Evolutionary conservation across 106 monocot genomes (phyloP).

Genomic region (Acorus gramineus): DNA sequence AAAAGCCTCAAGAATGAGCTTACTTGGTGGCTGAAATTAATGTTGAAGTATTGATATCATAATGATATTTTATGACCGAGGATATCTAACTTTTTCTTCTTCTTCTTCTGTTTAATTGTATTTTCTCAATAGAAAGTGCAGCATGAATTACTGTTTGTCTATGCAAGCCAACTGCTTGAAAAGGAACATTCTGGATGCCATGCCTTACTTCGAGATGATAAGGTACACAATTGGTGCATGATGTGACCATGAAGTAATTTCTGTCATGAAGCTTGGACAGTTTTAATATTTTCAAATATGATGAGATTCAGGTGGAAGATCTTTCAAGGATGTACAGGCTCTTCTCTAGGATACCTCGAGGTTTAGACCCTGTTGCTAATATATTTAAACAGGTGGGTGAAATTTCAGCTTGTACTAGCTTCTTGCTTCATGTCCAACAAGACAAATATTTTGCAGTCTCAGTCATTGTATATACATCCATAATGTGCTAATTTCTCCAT

Average conservation of each 20-base stretch:
- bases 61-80: too few species aligned
- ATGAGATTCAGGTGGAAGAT: conserved; percentile 20
- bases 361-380: conserved; percentile 22
- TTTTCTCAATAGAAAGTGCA: conserved; percentile 50
- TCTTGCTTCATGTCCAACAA: too few species aligned
- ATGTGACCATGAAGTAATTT: neutral
- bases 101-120: neutral
- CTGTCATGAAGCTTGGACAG: neutral
- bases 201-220: conserved; percentile 58
- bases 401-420: too few species aligned
- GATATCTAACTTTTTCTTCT: neutral
- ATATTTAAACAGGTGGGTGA: conserved; percentile 27
- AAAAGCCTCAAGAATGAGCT: too few species aligned
- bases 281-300: neutral
- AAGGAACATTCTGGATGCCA: conserved; percentile 84
- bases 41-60: too few species aligned
- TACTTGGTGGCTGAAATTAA: too few species aligned
- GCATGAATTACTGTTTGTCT: conserved; percentile 59
- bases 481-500: neutral
- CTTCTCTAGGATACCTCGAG: conserved; percentile 17
- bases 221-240: conserved; percentile 4
- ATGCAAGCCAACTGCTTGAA: conserved; percentile 61
- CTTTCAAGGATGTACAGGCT: conserved; percentile 32
- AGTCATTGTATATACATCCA: too few species aligned
- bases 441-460: too few species aligned